Conservation (phyloP, 345 rosid genomes). For the Psidium friedrichsthalianum region DNA sequence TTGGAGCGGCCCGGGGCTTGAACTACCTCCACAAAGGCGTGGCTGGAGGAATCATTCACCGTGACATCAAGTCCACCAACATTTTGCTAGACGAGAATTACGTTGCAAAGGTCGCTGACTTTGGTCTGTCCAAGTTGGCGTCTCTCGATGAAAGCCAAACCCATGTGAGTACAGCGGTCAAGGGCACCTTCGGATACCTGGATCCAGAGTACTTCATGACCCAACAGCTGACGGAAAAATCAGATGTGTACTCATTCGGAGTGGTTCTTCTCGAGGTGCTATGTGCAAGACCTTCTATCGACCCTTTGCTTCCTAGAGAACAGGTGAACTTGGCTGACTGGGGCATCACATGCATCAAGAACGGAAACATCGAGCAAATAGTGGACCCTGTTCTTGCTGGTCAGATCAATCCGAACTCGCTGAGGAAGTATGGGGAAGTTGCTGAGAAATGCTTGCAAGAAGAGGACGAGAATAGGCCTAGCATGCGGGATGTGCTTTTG, state of each 20-base stretch:
- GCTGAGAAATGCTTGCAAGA: slow-evolving; percentile 55
- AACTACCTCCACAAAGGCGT: slow-evolving; percentile 39
- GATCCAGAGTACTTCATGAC: slow-evolving; percentile 43
- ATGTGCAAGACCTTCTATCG: slow-evolving; percentile 37
- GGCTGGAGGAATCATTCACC: slow-evolving; percentile 35
- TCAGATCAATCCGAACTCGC: slow-evolving; percentile 26
- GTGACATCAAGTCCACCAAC: slow-evolving; percentile 52
- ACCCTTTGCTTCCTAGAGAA: slow-evolving; percentile 15
- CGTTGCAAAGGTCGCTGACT: slow-evolving; percentile 49
- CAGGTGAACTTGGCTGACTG: slow-evolving; percentile 43
- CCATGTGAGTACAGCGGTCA: slow-evolving; percentile 26
- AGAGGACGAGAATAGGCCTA: slow-evolving; percentile 31
- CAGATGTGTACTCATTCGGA: slow-evolving; percentile 46
- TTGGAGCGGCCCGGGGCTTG: slow-evolving; percentile 43
- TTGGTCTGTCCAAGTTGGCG: slow-evolving; percentile 40
- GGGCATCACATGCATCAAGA: slow-evolving; percentile 14
- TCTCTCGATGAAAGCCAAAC: slow-evolving; percentile 9
- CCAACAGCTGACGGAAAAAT: slow-evolving; percentile 40
- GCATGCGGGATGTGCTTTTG: slow-evolving; percentile 54
- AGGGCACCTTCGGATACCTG: slow-evolving; percentile 49
- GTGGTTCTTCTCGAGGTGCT: slow-evolving; percentile 44
- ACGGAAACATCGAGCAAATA: slow-evolving; percentile 25
- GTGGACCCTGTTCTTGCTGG: slow-evolving; percentile 24
- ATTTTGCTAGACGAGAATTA: slow-evolving; percentile 32
- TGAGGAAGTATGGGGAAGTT: slow-evolving; percentile 32